Base-by-base conservation (phyloP, 2,329 filamentous ascomycete genomes). In the Diaporthe eres region DNA sequence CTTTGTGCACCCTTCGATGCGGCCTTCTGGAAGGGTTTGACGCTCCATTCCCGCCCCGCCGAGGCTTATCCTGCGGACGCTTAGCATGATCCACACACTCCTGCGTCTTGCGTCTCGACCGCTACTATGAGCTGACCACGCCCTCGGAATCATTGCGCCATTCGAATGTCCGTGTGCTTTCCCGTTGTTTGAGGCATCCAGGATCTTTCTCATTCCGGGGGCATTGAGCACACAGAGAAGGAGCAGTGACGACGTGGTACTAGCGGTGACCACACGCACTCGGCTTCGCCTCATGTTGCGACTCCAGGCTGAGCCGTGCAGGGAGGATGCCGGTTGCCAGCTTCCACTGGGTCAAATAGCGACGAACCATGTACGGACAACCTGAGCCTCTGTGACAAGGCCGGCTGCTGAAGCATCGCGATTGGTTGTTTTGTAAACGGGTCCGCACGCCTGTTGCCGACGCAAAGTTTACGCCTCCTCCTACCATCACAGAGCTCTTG, bases 1-100 rank as follows among this genome's bases (percentile, higher is more conserved):
- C 71, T 17, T 55, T 19, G 47, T 53, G 74, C 39, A 60, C 42
- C 44, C 51, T 77, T 77, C 75, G 60, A 72, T 71, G 47, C 49
- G 51, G 60, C 34, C 75, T 77, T 77, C 75, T 74, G 71, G 75
- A 77, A 77, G 75, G 72, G 57, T 72, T 75, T 70, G 75, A 75
- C 51, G 75, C 71, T 60, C 72, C 39, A 61, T 42, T 53, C 44
- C 71, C 71, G 49, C 71, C 58, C 71, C 71, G 39, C 60, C 47
- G 65, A 70, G 65, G 65, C 65, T 70, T 70, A 70, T 42, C 65
- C 65, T 55, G 65, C 65, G 65, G 65, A 70, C 65, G 49, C 44
- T 63, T 49, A n/a, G 58, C 31, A 42, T 74, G 63, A 60, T 76
- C 75, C 75, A 76, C 75, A 74, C 60, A 55, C 75, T 76, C 75